phyloP scores from a whole-genome alignment of 2,329 filamentous ascomycete species.

The Ophiostoma piceae region DNA sequence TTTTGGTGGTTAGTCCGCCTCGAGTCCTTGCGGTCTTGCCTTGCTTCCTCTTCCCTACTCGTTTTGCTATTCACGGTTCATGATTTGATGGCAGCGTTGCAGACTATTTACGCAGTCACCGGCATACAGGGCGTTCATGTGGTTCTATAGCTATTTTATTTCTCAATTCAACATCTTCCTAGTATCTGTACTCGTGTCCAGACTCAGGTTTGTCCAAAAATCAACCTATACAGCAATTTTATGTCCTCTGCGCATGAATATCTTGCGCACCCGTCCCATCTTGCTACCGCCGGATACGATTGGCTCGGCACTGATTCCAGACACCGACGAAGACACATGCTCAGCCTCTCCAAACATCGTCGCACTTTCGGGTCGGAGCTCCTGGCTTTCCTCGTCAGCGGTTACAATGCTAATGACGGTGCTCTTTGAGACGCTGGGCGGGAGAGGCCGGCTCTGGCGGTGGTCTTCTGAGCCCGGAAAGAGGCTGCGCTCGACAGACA shows the following conservation, averaged over 20 bases:
- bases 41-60: not conserved
- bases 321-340: too few species aligned
- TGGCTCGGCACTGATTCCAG: not conserved
- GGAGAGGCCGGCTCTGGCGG: not conserved
- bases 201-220: not conserved
- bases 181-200: too few species aligned
- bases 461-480: not conserved
- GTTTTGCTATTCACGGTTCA: not conserved
- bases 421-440: not conserved
- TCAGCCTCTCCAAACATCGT: not conserved
- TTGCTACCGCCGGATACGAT: not conserved
- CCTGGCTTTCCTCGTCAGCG: not conserved
- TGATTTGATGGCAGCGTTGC: conserved; percentile 9
- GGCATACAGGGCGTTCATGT: not conserved
- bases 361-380: not conserved
- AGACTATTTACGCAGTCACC: conserved; percentile 9
- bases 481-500: not conserved
- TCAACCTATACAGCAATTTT: not conserved
- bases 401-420: not conserved
- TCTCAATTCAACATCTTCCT: not conserved
- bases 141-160: not conserved
- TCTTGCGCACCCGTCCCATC: not conserved
- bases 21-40: not conserved
- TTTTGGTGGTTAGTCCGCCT: not conserved
- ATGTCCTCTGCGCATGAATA: not conserved